Base-by-base conservation (phyloP, 1,139 yeast genomes). In the Saccharomyces hybrid region DNA sequence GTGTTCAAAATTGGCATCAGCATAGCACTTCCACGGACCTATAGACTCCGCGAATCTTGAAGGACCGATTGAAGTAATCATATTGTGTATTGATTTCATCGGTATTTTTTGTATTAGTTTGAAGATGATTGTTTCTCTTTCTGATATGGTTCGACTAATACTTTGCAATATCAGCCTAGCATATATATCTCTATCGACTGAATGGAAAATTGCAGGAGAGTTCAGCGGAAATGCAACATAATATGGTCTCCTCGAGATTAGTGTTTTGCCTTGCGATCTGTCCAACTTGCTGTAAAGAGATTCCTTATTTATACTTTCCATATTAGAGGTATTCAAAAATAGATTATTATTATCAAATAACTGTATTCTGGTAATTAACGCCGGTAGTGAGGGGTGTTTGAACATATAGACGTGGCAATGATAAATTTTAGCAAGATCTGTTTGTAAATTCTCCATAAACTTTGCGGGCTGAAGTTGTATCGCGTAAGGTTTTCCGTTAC, bases 11-110 rank as follows among this genome's bases (percentile, higher is more conserved):
- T 74, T 71, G 1, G 81, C 82, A 61, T 83, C 82, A 0, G 93
- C 90, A 66, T 86, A 87, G 0, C 83, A 78, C 0, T 80, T 67
- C 95, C 95, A 87, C 4, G 80, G 75, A 0, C 90, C 93, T 55
- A 83, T 65, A 27, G 88, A 76, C 46, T 77, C 72, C 0, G 83
- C 75, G 60, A 79, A 80, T 53, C 90, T 72, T 0, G 88, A 80
- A 34, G 76, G 76, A 3, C 91, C 91, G 55, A 80, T 77, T 11
- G 83, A 64, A 1, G 82, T 74, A 46, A 65, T 63, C 8, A 70
- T 61, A 3, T 67, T 62, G 14, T 68, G 66, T 29, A 73, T 49
- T 1, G 85, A 80, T 49, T 77, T 71, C 2, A 84, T 74, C 0
- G 89, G 82, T 16, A 74, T 70, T 44, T 78, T 81, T 3, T 70